phyloP scores from a whole-genome alignment of 371 early-diverging fungal genomes.

The Batkoa obscura region DNA sequence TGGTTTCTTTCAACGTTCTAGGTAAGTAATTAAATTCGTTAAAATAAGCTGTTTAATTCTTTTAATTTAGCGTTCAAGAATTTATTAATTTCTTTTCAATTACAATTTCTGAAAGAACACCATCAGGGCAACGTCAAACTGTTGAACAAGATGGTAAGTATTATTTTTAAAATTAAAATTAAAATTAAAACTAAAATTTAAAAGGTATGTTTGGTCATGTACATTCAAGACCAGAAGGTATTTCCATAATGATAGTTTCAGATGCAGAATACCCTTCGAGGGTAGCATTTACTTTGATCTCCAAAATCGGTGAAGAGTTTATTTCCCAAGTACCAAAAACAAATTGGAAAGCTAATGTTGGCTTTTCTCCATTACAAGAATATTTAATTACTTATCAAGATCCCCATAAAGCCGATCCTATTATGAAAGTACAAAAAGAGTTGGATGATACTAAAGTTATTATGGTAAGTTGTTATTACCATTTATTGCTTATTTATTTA shows the following conservation, averaged over 20 bases:
- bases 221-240: conserved; percentile 48
- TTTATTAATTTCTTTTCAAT: conserved; percentile 71
- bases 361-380: conserved; percentile 52
- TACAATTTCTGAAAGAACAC: conserved; percentile 75
- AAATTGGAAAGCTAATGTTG: conserved; percentile 26
- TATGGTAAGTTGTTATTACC: conserved; percentile 26
- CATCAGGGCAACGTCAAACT: conserved; percentile 59
- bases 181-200: too few relatives aligned
- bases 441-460: conserved; percentile 95
- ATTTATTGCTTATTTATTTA: background rate
- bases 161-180: too few relatives aligned
- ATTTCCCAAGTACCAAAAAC: conserved; percentile 33
- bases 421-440: conserved; percentile 91
- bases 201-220: conserved; percentile 69
- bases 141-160: conserved; percentile 64
- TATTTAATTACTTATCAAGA: conserved; percentile 73
- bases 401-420: conserved; percentile 82
- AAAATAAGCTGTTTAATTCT: conserved; percentile 1
- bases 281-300: conserved; percentile 71
- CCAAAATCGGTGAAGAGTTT: conserved; percentile 79
- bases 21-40: conserved; percentile 23
- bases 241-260: conserved; percentile 60
- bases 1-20: conserved; percentile 72
- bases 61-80: conserved; percentile 50
- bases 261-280: conserved; percentile 86